Conservation (phyloP, 2,329 filamentous ascomycete genomes). For the Beauveria brongniartii region DNA sequence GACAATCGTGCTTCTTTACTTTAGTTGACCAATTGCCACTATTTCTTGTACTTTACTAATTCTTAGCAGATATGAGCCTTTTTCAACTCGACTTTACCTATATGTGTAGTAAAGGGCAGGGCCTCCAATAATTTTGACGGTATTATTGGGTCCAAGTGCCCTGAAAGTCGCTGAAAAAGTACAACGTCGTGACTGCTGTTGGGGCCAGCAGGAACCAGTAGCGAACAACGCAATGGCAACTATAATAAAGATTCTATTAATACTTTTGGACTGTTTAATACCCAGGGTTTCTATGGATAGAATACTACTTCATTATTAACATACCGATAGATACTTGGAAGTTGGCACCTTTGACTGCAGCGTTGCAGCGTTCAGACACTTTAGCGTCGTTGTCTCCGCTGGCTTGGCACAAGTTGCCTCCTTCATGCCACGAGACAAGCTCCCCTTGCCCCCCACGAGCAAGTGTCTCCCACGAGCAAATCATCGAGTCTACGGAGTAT, state of each 20-base stretch:
- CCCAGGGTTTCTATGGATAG: too few species aligned
- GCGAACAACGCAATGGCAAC: not conserved
- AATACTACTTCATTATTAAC: too few species aligned
- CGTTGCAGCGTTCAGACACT: not conserved
- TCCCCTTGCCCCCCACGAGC: not conserved
- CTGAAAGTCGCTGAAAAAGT: not conserved
- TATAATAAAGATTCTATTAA: not conserved
- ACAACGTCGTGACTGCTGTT: not conserved
- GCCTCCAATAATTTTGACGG: not conserved
- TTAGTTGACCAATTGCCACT: too few species aligned
- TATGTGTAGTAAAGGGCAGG: too few species aligned
- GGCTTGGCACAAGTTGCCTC: not conserved
- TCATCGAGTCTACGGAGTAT: not conserved
- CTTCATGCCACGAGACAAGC: not conserved
- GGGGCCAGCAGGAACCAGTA: conserved; percentile 1
- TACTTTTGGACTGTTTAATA: not conserved
- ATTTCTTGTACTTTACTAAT: too few species aligned
- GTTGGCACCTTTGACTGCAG: too few species aligned
- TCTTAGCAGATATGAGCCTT: too few species aligned
- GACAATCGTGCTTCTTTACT: too few species aligned
- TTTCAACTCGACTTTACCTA: too few species aligned
- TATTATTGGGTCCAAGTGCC: not conserved
- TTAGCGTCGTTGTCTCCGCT: conserved; percentile 1
- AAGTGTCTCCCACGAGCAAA: not conserved
- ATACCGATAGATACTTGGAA: too few species aligned